These are phyloP conservation scores for Hyaloscypha variabilis DNA, from an alignment of 495 filamentous ascomycete species.

Conservation along the genomic window DNA sequence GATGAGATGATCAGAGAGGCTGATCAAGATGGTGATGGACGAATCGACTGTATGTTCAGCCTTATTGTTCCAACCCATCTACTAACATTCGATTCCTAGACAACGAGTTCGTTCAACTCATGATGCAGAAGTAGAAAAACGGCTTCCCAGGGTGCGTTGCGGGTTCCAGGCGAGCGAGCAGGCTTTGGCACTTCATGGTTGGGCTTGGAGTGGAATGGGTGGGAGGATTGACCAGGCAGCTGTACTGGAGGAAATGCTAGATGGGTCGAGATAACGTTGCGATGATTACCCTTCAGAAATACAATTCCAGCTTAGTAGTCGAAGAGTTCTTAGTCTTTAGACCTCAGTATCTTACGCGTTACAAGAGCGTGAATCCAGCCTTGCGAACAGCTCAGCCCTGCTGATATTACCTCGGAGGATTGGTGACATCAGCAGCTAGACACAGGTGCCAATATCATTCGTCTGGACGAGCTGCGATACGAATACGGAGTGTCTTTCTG, in stretches of 20 bases:
- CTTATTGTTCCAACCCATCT: not conserved
- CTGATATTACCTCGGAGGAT: not conserved
- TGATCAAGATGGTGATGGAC: conserved; percentile 94
- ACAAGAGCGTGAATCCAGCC: not conserved
- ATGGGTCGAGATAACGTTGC: conserved; percentile 19
- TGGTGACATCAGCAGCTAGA: not conserved
- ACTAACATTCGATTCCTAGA: conserved; percentile 51
- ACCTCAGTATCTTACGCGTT: not conserved
- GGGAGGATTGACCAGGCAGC: not conserved
- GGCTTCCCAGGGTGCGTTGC: conserved; percentile 32
- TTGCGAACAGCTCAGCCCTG: not conserved
- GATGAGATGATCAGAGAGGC: conserved; percentile 99
- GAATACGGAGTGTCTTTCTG: no score
- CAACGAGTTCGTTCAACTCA: conserved; percentile 99
- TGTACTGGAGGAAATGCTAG: conserved; percentile 14
- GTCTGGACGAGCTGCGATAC: no score
- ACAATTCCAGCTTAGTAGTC: conserved; percentile 8
- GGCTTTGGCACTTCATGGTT: conserved; percentile 8
- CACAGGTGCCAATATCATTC: no score
- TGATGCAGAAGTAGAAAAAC: conserved; percentile 95
- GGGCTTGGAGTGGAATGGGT: not conserved
- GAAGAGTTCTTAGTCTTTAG: not conserved
- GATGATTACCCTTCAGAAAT: conserved; percentile 31
- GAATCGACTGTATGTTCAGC: conserved; percentile 81
- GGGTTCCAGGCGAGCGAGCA: conserved; percentile 16